Evolutionary conservation across 2,329 filamentous ascomycete genomes (phyloP).

Genomic region (Aspergillus sp.): DNA sequence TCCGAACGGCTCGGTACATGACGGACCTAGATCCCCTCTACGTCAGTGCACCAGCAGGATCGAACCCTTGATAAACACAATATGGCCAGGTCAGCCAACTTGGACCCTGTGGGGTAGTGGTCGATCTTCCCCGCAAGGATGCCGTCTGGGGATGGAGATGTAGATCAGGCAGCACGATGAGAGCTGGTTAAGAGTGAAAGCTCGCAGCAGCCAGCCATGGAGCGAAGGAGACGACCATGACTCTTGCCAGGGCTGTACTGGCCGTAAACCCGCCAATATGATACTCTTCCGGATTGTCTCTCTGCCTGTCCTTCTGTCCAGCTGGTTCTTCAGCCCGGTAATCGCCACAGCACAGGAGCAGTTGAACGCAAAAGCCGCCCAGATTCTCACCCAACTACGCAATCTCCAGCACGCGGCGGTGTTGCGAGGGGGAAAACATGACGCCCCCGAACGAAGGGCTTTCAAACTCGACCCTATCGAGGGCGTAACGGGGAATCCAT

Average conservation of each 20-base stretch:
- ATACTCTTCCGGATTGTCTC: neutral
- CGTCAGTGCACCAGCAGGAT: neutral
- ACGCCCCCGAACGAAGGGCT: neutral
- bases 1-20: neutral
- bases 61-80: neutral
- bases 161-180: neutral
- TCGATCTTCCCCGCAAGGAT: neutral
- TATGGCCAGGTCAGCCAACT: neutral
- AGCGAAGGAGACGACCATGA: no score
- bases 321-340: neutral
- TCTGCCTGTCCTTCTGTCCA: neutral
- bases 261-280: neutral
- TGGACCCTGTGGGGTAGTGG: neutral
- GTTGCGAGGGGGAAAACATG: neutral
- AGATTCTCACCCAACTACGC: neutral
- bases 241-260: no score
- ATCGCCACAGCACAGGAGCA: neutral
- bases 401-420: neutral
- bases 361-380: neutral
- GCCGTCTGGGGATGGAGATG: neutral
- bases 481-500: neutral
- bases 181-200: no score
- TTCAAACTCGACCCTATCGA: neutral
- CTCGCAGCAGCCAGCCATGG: no score
- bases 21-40: neutral